These are phyloP conservation scores for Acacia pycnantha DNA, from an alignment of 331 rosid species.

Conservation along the genomic window DNA sequence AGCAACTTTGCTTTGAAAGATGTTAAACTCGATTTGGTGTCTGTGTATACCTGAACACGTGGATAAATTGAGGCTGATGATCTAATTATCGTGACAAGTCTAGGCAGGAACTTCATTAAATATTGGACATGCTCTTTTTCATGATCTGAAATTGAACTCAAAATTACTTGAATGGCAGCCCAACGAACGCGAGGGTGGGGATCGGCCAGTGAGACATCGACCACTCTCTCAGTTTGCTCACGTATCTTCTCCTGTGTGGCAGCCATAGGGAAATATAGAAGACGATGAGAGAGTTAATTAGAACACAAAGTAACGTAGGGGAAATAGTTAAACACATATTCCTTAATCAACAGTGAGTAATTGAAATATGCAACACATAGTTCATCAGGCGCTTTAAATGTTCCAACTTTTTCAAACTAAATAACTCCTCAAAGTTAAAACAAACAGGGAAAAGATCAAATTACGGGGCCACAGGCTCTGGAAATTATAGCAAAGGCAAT, in stretches of 20 bases:
- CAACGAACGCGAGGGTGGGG: conserved; percentile 18
- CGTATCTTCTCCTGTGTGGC: neutral
- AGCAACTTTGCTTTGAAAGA: neutral
- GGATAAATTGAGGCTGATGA: neutral
- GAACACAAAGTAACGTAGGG: neutral
- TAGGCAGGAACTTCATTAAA: neutral
- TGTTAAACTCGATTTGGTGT: neutral
- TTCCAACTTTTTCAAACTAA: neutral
- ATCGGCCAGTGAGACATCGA: conserved; percentile 10
- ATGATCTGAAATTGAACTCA: neutral
- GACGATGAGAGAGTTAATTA: no score
- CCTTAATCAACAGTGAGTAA: neutral
- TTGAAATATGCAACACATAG: neutral
- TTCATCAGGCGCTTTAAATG: neutral
- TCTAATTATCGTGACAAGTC: neutral
- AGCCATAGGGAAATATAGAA: neutral
- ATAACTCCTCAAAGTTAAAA: neutral
- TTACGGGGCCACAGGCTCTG: neutral
- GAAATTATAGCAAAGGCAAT: neutral
- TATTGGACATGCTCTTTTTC: neutral
- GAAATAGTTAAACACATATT: neutral
- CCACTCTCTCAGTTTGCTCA: neutral
- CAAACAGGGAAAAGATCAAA: neutral
- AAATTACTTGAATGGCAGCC: conserved; percentile 23
- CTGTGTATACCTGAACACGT: conserved; percentile 22